A percentile compares a stretch with the other conserved stretches of the same genome.
Conservation (phyloP, 2,329 filamentous ascomycete genomes). For the Colletotrichum sublineola region DNA sequence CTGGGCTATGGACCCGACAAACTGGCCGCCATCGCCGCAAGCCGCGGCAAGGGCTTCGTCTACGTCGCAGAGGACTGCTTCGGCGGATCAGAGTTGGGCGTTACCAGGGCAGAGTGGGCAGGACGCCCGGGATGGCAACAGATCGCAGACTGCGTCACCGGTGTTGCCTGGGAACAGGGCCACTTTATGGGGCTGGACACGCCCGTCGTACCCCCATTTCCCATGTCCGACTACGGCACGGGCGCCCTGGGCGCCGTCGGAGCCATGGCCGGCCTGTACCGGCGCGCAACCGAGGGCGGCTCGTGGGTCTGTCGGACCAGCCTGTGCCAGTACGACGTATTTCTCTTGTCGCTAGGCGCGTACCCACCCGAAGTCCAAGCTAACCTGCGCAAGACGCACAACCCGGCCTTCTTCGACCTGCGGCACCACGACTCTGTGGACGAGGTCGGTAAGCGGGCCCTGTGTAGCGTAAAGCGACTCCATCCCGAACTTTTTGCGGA, state of each 20-base stretch:
- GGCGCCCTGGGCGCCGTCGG: conserved; percentile 51
- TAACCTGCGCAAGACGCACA: conserved; percentile 61
- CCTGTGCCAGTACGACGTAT: conserved; percentile 54
- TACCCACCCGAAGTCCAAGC: conserved; percentile 63
- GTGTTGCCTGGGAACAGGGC: conserved; percentile 66
- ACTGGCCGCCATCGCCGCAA: conserved; percentile 61
- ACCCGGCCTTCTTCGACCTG: conserved; percentile 65
- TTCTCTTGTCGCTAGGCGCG: conserved; percentile 56
- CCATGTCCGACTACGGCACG: conserved; percentile 61
- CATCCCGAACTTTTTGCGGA: conserved; percentile 50
- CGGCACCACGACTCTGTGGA: conserved; percentile 71
- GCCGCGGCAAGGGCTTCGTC: conserved; percentile 68
- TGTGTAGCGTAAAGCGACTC: conserved; percentile 63
- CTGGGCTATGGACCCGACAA: conserved; percentile 68
- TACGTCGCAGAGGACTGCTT: conserved; percentile 76
- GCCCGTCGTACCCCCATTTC: conserved; percentile 70
- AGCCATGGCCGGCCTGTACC: conserved; percentile 51
- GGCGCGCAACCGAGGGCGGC: conserved; percentile 50
- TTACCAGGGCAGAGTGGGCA: conserved; percentile 62
- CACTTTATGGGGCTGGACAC: conserved; percentile 66
- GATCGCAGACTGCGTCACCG: conserved; percentile 71
- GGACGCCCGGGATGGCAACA: conserved; percentile 73
- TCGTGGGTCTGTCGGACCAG: conserved; percentile 53
- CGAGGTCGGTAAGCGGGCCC: conserved; percentile 66
- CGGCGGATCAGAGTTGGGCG: conserved; percentile 63